phyloP scores from a whole-genome alignment of 2,329 filamentous ascomycete genomes.

The Pseudocercospora ulei region DNA sequence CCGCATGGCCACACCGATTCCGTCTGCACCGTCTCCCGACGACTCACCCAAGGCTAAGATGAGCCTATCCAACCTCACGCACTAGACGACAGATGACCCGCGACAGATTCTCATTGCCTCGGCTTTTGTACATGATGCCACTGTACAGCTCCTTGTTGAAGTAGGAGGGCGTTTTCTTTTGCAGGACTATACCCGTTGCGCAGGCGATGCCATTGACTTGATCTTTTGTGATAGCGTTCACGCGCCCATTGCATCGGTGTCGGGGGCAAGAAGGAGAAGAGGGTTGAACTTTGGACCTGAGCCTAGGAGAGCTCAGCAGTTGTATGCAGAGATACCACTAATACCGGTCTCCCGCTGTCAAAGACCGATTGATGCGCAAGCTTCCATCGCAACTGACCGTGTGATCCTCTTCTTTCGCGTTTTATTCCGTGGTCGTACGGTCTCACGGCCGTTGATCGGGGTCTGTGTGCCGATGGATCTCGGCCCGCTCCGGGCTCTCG shows the following conservation, averaged over 20 bases:
- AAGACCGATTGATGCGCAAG: constrained; percentile 1
- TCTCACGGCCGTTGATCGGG: too few relatives aligned
- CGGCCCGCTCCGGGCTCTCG: too few relatives aligned
- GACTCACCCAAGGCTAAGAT: constrained; percentile 36
- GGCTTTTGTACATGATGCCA: constrained; percentile 10
- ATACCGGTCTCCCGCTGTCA: too few relatives aligned
- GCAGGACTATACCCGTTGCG: constrained; percentile 12
- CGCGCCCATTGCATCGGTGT: too few relatives aligned
- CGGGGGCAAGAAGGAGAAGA: too few relatives aligned
- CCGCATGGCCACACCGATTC: constrained; percentile 27
- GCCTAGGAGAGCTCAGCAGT: constrained; percentile 1
- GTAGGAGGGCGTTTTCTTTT: constrained; percentile 10
- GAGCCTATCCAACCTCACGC: constrained; percentile 35
- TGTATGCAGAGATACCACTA: constrained; percentile 1
- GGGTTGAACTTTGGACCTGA: background rate
- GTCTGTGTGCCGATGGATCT: too few relatives aligned
- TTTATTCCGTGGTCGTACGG: too few relatives aligned
- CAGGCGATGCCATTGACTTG: constrained; percentile 1
- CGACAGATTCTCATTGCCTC: background rate
- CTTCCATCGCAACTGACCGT: background rate
- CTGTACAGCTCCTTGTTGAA: constrained; percentile 15
- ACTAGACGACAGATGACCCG: constrained; percentile 23
- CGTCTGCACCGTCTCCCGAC: constrained; percentile 26
- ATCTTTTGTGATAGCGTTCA: constrained; percentile 15
- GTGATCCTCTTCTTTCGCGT: too few relatives aligned